Percentiles rank a stretch among this genome's conserved stretches.
phyloP scores from a whole-genome alignment of 176 grass and related monocot species.

The Neostapfia colusana region DNA sequence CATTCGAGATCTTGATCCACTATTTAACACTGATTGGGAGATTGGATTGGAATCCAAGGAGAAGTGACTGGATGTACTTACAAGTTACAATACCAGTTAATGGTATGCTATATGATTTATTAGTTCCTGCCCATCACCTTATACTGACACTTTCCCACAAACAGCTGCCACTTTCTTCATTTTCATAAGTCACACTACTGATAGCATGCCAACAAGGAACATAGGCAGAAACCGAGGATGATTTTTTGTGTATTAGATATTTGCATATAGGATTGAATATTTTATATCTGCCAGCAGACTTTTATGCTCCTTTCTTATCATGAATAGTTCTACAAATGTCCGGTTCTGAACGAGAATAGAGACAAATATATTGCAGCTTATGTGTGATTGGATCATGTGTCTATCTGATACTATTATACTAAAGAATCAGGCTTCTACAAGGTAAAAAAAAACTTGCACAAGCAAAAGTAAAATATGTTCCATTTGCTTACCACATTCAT shows the following conservation, averaged over 20 bases:
- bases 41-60: too few relatives aligned
- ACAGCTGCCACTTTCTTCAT: not conserved
- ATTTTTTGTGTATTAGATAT: not conserved
- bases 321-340: too few relatives aligned
- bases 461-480: not conserved
- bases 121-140: not conserved
- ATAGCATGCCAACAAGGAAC: not conserved
- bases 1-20: too few relatives aligned
- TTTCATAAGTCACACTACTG: not conserved
- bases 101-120: not conserved
- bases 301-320: too few relatives aligned
- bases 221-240: not conserved
- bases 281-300: not conserved
- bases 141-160: not conserved
- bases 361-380: not conserved
- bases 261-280: not conserved
- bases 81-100: not conserved
- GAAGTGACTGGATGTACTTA: not conserved
- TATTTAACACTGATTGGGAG: too few relatives aligned
- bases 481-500: not conserved
- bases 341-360: too few relatives aligned
- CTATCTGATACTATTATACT: not conserved
- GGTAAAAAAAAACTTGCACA: not conserved
- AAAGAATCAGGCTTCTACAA: slow-evolving; percentile 7
- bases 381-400: not conserved